Evolutionary conservation across 2,329 filamentous ascomycete species (phyloP).

Genomic region (Penicillium sp.): DNA sequence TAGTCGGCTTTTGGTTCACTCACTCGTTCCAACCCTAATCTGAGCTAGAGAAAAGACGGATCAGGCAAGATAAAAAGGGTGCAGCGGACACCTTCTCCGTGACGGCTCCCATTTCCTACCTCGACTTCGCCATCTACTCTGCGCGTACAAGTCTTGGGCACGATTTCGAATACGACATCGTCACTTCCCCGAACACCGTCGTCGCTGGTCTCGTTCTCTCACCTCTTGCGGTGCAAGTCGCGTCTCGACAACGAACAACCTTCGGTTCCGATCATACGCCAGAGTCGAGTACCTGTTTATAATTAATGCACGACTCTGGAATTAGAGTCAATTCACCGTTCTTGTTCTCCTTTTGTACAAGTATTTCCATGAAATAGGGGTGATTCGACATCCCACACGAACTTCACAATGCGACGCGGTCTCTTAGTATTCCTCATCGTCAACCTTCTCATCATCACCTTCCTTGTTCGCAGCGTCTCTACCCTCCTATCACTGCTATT

Average conservation of each 20-base stretch:
- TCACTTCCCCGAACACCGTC: not conserved
- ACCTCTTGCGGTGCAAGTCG: not conserved
- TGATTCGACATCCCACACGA: slow-evolving; percentile 5
- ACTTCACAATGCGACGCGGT: slow-evolving; percentile 62
- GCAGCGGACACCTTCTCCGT: slow-evolving; percentile 15
- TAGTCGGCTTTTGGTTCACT: slow-evolving; percentile 12
- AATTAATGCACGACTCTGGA: slow-evolving; percentile 11
- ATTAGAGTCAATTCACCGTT: slow-evolving; percentile 9
- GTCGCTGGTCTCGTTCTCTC: not conserved
- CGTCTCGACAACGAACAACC: slow-evolving; percentile 11
- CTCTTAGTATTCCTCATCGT: slow-evolving; percentile 67
- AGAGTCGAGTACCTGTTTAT: not conserved
- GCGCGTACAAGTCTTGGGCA: not conserved
- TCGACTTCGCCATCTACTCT: not conserved
- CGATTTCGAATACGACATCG: not conserved
- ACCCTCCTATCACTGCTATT: slow-evolving; percentile 73
- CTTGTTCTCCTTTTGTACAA: not conserved
- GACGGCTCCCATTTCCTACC: not conserved
- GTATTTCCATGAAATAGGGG: slow-evolving; percentile 11
- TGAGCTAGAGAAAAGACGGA: slow-evolving; percentile 8
- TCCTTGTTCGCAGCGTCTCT: slow-evolving; percentile 70
- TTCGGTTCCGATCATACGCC: not conserved
- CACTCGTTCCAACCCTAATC: slow-evolving; percentile 14
- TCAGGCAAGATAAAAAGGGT: slow-evolving; percentile 9
- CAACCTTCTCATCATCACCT: slow-evolving; percentile 66